Conservation (phyloP, 2,329 filamentous ascomycete species). For the Xylariaceae sp. region DNA sequence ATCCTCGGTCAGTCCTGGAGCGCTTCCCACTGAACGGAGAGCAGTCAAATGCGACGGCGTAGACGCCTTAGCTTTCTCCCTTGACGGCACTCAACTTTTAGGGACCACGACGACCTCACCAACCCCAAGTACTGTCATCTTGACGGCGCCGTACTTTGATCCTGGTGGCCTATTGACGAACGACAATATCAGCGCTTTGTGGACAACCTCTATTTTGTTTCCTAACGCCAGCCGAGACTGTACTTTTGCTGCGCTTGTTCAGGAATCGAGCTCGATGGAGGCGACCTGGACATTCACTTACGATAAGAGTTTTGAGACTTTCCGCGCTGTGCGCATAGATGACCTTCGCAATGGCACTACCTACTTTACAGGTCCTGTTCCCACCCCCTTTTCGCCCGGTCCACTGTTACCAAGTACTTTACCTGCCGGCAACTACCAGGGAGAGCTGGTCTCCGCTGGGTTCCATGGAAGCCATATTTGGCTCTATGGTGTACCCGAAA, state of each 20-base stretch:
- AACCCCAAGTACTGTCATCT: slow-evolving; percentile 64
- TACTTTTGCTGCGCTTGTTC: slow-evolving; percentile 68
- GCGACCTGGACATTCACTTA: slow-evolving; percentile 74
- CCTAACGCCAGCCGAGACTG: slow-evolving; percentile 75
- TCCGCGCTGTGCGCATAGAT: slow-evolving; percentile 69
- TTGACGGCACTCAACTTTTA: slow-evolving; percentile 70
- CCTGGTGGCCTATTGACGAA: slow-evolving; percentile 60
- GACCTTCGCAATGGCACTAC: slow-evolving; percentile 70
- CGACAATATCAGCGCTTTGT: slow-evolving; percentile 66
- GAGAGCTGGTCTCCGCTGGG: slow-evolving; percentile 67
- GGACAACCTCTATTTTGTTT: slow-evolving; percentile 82
- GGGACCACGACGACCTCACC: slow-evolving; percentile 64
- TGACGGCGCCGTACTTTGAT: slow-evolving; percentile 75
- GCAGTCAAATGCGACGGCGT: slow-evolving; percentile 74
- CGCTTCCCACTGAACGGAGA: slow-evolving; percentile 60
- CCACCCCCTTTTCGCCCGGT: slow-evolving; percentile 45
- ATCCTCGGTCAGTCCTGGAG: slow-evolving; percentile 62
- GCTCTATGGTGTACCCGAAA: slow-evolving; percentile 72
- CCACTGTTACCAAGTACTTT: slow-evolving; percentile 62
- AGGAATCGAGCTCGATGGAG: slow-evolving; percentile 56
- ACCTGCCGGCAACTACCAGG: slow-evolving; percentile 61
- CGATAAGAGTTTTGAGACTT: slow-evolving; percentile 69
- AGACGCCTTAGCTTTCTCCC: slow-evolving; percentile 68
- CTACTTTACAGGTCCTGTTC: slow-evolving; percentile 68
- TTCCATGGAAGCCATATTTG: slow-evolving; percentile 69